These are phyloP conservation scores for Aspergillus sergii DNA, from an alignment of 2,329 filamentous ascomycete genomes.

Conservation along the genomic window DNA sequence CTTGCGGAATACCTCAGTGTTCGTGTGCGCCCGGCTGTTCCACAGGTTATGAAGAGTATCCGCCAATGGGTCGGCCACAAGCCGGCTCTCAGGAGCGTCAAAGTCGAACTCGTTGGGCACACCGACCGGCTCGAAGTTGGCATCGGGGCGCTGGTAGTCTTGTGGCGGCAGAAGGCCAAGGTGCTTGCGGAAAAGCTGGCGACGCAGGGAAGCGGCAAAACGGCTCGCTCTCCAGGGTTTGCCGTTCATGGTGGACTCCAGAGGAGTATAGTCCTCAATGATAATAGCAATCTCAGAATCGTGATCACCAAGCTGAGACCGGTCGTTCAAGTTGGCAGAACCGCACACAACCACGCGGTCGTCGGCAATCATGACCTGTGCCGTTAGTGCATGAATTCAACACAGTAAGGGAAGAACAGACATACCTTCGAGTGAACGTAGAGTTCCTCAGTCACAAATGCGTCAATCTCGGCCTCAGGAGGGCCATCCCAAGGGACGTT, in stretches of 20 bases:
- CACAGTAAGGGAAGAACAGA: neutral
- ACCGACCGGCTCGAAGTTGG: constrained; percentile 61
- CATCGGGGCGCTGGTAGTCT: constrained; percentile 61
- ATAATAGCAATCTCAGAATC: constrained; percentile 90
- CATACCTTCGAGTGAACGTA: constrained; percentile 61
- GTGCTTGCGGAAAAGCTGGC: constrained; percentile 88
- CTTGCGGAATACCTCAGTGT: constrained; percentile 63
- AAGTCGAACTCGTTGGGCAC: constrained; percentile 60
- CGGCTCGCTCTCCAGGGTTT: constrained; percentile 75
- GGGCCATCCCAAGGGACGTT: constrained; percentile 61
- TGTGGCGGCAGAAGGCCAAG: constrained; percentile 79
- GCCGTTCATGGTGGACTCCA: constrained; percentile 78
- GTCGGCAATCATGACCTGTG: constrained; percentile 72
- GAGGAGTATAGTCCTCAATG: constrained; percentile 75
- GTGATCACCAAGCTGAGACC: constrained; percentile 82
- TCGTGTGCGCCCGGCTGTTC: constrained; percentile 61
- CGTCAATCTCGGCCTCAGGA: constrained; percentile 60
- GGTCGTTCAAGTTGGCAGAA: constrained; percentile 89
- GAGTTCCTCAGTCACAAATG: constrained; percentile 65
- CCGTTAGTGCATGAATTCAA: constrained; percentile 15
- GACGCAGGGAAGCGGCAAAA: constrained; percentile 77
- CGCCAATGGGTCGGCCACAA: constrained; percentile 61
- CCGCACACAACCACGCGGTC: constrained; percentile 84
- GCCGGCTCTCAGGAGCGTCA: constrained; percentile 47
- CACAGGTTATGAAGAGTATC: constrained; percentile 59